Evolutionary conservation across 176 grass and related monocot species (phyloP), one percentile per base, ranked within the genome.

Genomic region (Calamus simplicifolius): DNA sequence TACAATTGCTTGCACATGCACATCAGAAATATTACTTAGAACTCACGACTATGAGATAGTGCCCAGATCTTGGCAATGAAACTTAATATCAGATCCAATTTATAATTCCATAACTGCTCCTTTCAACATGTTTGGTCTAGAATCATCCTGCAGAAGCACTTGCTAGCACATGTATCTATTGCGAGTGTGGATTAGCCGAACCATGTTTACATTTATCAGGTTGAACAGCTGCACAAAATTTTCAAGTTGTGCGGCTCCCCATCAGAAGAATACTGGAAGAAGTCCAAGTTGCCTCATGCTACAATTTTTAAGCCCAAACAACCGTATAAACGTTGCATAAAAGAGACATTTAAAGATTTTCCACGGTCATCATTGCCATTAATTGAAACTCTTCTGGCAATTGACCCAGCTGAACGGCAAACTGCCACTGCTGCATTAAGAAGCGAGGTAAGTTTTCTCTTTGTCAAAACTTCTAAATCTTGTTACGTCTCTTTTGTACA

Each of bases 261-360:
- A 16, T 54, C 64, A 5, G 64, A 67, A 4, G 64, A 67, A 53
- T 67, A 67, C 28, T 67, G 64, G 64, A 67, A 67, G 28, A 67
- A 54, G 51, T 67, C 64, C 14, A 67, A 67, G 64, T 38, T 67
- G 28, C 64, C 64, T 7, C 64, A 67, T 67, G 64, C 64, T 30
- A 67, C 64, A 67, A 67, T 67, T 54, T 67, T 54, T 67, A 67
- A 67, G 30, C 64, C 64, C 64, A 25, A 54, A 67, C 64, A 67
- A 18, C 50, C 51, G 15, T 67, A 67, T 28, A 67, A 67, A 35
- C 64, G 64, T 29, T 67, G 64, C 64, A 38, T 55, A 19, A 25
- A 25, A 31, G 64, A 67, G 25, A 54, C 64, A 38, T 67, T 67
- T 35, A 67, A 67, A 67, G 64, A 54, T 55, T 67, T 55, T 23